Conservation (phyloP, 176 grass and related monocot genomes). For the Triticum dicoccoides region DNA sequence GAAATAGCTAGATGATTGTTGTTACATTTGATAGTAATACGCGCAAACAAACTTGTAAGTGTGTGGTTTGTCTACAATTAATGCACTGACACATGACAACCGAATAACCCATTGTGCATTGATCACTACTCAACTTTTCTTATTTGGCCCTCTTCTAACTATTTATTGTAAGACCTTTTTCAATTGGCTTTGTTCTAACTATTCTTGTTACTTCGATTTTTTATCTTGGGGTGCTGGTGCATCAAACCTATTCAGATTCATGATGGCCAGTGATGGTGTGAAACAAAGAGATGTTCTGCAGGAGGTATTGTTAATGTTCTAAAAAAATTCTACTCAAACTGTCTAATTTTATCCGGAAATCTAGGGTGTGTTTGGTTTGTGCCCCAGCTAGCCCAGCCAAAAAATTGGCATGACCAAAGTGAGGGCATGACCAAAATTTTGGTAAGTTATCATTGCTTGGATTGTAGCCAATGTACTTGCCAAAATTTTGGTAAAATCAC, state of each 20-base stretch:
- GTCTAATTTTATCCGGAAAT: neutral
- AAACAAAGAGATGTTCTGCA: slow-evolving; percentile 68
- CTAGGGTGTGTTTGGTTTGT: neutral
- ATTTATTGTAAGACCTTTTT: neutral
- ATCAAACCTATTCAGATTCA: slow-evolving; percentile 65
- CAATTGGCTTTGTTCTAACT: neutral
- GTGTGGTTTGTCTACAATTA: neutral
- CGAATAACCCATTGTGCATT: neutral
- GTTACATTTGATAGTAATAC: neutral
- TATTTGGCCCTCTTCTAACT: neutral
- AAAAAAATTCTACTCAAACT: too few relatives aligned
- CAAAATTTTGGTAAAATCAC: too few relatives aligned
- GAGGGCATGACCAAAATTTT: too few relatives aligned
- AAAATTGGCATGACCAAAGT: too few relatives aligned
- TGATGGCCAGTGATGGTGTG: slow-evolving; percentile 93
- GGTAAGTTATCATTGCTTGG: too few relatives aligned
- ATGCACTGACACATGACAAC: neutral
- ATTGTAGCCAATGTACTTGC: too few relatives aligned
- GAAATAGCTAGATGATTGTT: neutral
- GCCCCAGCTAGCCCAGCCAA: too few relatives aligned
- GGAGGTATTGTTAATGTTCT: slow-evolving; percentile 43
- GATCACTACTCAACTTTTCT: neutral
- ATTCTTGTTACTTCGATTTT: neutral
- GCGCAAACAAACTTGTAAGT: neutral
- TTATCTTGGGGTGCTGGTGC: neutral